Conservation (phyloP, 139 green algal genomes). For the Yamagishiella unicocca region DNA sequence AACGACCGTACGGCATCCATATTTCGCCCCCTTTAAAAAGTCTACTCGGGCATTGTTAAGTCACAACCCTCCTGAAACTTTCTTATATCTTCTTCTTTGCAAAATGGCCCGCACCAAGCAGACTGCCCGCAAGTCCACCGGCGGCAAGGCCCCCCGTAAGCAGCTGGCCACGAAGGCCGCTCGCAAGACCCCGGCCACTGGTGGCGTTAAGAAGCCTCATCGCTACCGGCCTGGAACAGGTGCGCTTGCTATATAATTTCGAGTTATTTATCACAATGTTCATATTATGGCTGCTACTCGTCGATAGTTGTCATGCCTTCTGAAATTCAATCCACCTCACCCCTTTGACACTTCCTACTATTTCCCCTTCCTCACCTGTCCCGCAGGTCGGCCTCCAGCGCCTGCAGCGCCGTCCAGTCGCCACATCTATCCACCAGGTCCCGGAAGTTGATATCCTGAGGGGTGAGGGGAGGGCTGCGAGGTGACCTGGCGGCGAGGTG, state of each 20-base stretch:
- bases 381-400: constrained; percentile 22
- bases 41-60: too few species aligned
- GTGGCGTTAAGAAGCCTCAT: constrained; percentile 89
- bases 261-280: too few species aligned
- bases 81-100: too few species aligned
- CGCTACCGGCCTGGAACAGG: constrained; percentile 91
- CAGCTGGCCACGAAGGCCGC: constrained; percentile 95
- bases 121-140: constrained; percentile 88
- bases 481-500: too few species aligned
- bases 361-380: constrained; percentile 22
- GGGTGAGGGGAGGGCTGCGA: background rate
- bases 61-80: too few species aligned
- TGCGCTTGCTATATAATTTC: too few species aligned
- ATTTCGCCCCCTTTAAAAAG: too few species aligned
- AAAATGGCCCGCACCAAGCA: constrained; percentile 91
- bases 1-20: too few species aligned
- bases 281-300: too few species aligned
- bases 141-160: constrained; percentile 94
- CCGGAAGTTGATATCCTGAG: constrained; percentile 16
- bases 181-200: constrained; percentile 67
- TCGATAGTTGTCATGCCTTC: too few species aligned
- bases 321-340: too few species aligned
- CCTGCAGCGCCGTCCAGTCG: background rate
- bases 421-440: background rate
- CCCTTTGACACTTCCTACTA: too few species aligned